Evolutionary conservation across 139 green algal genomes (phyloP).

Genomic region (Deuterostichococcus epilithicus): DNA sequence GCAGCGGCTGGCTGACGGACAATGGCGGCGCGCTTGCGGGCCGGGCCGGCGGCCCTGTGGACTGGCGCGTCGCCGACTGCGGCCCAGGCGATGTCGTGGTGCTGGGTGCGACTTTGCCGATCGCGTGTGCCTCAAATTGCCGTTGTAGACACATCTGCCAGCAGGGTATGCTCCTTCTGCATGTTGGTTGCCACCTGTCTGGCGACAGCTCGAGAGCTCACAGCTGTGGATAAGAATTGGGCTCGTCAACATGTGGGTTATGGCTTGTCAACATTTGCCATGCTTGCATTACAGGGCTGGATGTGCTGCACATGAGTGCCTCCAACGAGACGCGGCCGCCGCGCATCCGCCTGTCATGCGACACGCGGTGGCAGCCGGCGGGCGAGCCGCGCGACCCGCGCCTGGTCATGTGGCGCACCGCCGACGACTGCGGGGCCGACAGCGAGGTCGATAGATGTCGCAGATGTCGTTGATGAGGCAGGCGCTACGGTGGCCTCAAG

Average conservation of each 20-base stretch:
- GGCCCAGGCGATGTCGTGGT: constrained; percentile 25
- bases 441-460: too few species aligned
- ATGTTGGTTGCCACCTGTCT: too few species aligned
- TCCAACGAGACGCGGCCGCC: constrained; percentile 14
- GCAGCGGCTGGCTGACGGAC: constrained; percentile 26
- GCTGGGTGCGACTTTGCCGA: background rate
- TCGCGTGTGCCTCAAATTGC: too few species aligned
- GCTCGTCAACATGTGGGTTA: background rate
- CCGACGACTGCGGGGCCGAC: background rate
- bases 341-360: constrained; percentile 18
- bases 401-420: background rate
- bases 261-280: background rate
- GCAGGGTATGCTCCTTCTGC: too few species aligned
- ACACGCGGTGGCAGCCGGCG: constrained; percentile 34
- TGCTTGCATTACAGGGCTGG: constrained; percentile 2
- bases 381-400: constrained; percentile 10
- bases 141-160: too few species aligned
- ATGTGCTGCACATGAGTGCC: constrained; percentile 29
- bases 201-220: background rate
- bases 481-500: too few species aligned
- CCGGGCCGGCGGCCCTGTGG: background rate
- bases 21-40: constrained; percentile 11
- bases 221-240: background rate
- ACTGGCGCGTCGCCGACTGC: constrained; percentile 14
- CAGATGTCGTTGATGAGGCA: too few species aligned